A percentile compares a stretch with the other conserved stretches of the same genome.
These are phyloP conservation scores for Eucalyptus brandiana DNA, from an alignment of 345 rosid species.

Conservation along the genomic window DNA sequence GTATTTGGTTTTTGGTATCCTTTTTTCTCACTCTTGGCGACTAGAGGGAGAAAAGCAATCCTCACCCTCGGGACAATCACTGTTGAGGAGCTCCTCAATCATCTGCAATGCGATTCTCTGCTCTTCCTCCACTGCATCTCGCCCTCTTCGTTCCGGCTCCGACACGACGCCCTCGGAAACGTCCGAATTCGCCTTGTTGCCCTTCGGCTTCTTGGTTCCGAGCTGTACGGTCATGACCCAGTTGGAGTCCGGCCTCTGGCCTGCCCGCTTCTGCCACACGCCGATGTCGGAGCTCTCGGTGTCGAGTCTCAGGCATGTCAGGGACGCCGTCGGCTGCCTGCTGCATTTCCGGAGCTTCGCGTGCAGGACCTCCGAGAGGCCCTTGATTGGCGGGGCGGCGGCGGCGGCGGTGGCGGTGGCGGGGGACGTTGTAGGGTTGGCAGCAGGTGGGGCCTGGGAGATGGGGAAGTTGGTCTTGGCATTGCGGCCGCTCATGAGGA, in stretches of 20 bases:
- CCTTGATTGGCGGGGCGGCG: not conserved
- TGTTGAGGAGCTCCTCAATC: constrained; percentile 90
- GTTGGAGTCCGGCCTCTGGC: constrained; percentile 30
- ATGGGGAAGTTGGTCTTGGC: constrained; percentile 51
- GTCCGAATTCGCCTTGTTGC: not conserved
- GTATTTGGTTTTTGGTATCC: not conserved
- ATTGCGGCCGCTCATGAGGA: constrained; percentile 42
- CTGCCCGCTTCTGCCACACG: constrained; percentile 55
- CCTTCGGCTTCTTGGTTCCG: not conserved
- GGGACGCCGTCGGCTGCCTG: constrained; percentile 39
- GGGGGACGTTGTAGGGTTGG: not conserved
- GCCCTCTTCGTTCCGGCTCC: not conserved
- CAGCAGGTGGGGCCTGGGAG: not conserved
- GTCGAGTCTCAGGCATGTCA: constrained; percentile 52
- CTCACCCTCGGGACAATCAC: constrained; percentile 18
- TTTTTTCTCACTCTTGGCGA: not conserved
- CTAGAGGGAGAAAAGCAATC: not conserved
- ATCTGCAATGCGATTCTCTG: constrained; percentile 73
- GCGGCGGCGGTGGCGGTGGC: not conserved
- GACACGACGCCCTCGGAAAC: not conserved
- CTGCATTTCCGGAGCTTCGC: constrained; percentile 45
- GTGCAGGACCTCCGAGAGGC: constrained; percentile 24
- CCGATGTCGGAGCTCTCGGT: constrained; percentile 52
- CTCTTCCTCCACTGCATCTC: constrained; percentile 19
- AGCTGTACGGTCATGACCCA: constrained; percentile 56